Evolutionary conservation across 805 yeast genomes (phyloP).

Genomic region (Jamesozyma gamospora): DNA sequence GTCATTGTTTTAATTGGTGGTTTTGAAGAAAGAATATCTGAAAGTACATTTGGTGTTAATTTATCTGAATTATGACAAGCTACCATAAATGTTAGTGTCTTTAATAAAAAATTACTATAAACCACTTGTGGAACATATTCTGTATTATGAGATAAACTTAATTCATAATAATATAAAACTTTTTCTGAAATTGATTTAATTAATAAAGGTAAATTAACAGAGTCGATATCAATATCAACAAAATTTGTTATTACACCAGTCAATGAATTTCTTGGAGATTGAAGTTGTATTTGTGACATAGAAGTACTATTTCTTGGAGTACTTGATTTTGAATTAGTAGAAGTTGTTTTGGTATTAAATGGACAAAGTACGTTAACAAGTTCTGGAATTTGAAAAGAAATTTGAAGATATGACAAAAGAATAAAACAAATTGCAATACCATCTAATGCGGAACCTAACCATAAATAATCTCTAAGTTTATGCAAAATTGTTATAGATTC

Average conservation of each 20-base stretch:
- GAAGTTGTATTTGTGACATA: constrained; percentile 31
- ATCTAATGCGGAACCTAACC: constrained; percentile 87
- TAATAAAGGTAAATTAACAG: constrained; percentile 29
- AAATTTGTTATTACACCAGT: neutral
- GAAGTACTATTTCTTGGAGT: constrained; percentile 18
- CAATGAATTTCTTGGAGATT: constrained; percentile 43
- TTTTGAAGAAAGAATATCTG: constrained; percentile 36
- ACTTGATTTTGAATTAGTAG: neutral
- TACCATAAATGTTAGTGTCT: constrained; percentile 55
- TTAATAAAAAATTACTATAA: constrained; percentile 57
- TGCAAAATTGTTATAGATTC: constrained; percentile 57
- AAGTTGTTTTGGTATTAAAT: neutral
- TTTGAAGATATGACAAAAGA: constrained; percentile 44
- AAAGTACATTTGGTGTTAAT: constrained; percentile 34
- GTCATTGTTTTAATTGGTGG: neutral
- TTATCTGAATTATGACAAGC: constrained; percentile 41
- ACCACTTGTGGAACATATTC: constrained; percentile 79
- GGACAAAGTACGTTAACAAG: constrained; percentile 30
- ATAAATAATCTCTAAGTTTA: constrained; percentile 61
- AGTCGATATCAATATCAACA: constrained; percentile 13
- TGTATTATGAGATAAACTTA: constrained; percentile 47
- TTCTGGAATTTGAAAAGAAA: constrained; percentile 23
- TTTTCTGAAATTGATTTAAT: constrained; percentile 32
- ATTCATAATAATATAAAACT: constrained; percentile 36
- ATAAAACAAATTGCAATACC: constrained; percentile 61